Base-by-base conservation (phyloP, 129 eudicot genomes). In the Chrysanthemum lavandulifolium region DNA sequence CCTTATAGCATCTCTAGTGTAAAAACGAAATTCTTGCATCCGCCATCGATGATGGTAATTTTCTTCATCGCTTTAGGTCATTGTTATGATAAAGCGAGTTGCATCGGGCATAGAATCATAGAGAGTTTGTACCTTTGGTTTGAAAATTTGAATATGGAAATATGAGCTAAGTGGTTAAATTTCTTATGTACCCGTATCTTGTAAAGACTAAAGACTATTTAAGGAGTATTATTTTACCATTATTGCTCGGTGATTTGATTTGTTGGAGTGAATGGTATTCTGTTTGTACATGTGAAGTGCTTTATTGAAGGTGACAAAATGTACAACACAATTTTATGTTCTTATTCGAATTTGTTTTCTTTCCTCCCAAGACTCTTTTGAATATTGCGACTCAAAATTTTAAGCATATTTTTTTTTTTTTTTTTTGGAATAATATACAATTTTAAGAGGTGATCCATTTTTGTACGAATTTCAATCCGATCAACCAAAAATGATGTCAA, bases 281-380 rank as follows among this genome's bases (percentile, higher is more conserved):
- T 65, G 77, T 49, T 61, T 59, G 29, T 60, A 76, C 61, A 19
- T 71, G 56, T 68, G 53, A 31, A 61, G 65, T 72, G 73, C 67
- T 56, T 78, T 49, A 72, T 65, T 72, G 73, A 72, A 78, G 68
- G 57, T 78, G 82, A 72, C 82, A 78, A 72, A 78, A 55, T 78
- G 82, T 56, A 57, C 61, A 47, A 45, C 21, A 56, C 72, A 65
- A 54, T 66, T 71, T 55, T 56, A 25, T 63, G 58, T 77, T 54
- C 11, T 56, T 65, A 45, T 47, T 64, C 62, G 61, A 78, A 78
- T 78, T 71, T 64, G 78, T 29, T 69, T 72, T 50, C 18, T 16
- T 78, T 78, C 72, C 78, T 77, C 72, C 73, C 61, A 71, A 71
- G 16, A 71, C 61, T 40, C 58, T 63, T 25, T 36, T 71, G 73